Conservation (phyloP, 768 basidiomycete genomes). For the Agaricus subrufescens region DNA sequence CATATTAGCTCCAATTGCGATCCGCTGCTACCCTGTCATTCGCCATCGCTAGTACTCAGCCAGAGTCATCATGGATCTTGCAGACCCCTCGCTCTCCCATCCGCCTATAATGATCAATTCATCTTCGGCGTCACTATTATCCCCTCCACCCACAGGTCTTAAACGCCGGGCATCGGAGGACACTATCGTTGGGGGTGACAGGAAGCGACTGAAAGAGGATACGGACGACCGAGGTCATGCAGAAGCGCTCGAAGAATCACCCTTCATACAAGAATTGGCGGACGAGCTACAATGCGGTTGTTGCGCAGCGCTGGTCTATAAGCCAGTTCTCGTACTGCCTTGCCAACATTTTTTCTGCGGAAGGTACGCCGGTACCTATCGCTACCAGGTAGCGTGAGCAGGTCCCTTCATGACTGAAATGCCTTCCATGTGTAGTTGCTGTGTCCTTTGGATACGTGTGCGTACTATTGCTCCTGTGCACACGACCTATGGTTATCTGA, state of each 20-base stretch:
- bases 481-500: not conserved
- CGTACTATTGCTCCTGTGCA: conserved; percentile 27
- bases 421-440: conserved; percentile 48
- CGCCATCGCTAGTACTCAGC: not conserved
- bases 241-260: conserved; percentile 11
- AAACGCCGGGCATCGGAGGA: conserved; percentile 65
- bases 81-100: conserved; percentile 6
- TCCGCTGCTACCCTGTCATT: not conserved
- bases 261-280: conserved; percentile 56
- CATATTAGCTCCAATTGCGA: conserved; percentile 5
- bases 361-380: conserved; percentile 44
- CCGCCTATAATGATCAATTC: not conserved
- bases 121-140: conserved; percentile 8
- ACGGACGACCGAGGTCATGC: conserved; percentile 11
- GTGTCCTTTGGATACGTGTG: conserved; percentile 79
- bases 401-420: conserved; percentile 3
- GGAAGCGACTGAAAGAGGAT: conserved; percentile 59
- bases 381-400: not conserved
- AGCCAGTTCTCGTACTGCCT: conserved; percentile 76
- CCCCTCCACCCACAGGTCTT: conserved; percentile 17
- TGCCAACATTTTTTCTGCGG: conserved; percentile 93
- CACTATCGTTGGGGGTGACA: conserved; percentile 37
- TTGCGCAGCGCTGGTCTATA: conserved; percentile 77
- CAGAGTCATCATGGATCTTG: conserved; percentile 8
- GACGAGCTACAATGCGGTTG: conserved; percentile 84